Conservation (phyloP, 768 basidiomycete genomes). For the Mycena crocata region DNA sequence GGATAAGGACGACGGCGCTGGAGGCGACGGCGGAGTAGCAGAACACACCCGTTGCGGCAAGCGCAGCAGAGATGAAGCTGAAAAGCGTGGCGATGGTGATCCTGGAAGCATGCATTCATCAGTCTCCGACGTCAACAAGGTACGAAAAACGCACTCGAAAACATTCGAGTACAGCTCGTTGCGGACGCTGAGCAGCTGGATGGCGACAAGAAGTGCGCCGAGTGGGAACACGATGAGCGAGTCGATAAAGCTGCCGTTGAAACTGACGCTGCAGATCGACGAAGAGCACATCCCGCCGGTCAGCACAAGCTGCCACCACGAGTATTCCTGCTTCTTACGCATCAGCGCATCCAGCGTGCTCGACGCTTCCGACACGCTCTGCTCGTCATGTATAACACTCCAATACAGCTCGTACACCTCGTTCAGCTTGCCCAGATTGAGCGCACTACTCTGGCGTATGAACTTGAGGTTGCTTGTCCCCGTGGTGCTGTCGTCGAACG, state of each 20-base stretch:
- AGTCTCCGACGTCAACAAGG: not conserved
- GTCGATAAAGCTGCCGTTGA: slow-evolving; percentile 84
- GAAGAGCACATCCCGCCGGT: slow-evolving; percentile 84
- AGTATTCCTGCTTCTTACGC: slow-evolving; percentile 72
- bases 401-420: slow-evolving; percentile 80
- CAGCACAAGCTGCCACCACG: slow-evolving; percentile 68
- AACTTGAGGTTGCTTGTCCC: slow-evolving; percentile 87
- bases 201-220: slow-evolving; percentile 76
- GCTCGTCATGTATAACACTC: slow-evolving; percentile 85
- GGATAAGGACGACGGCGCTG: slow-evolving; percentile 81
- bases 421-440: slow-evolving; percentile 83
- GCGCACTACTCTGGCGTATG: slow-evolving; percentile 74
- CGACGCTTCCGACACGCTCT: slow-evolving; percentile 80
- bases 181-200: slow-evolving; percentile 77
- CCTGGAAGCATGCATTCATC: slow-evolving; percentile 47
- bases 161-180: slow-evolving; percentile 86
- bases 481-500: slow-evolving; percentile 84
- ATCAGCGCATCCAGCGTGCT: slow-evolving; percentile 78
- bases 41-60: slow-evolving; percentile 74
- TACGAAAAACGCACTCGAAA: slow-evolving; percentile 65
- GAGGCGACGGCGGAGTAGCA: slow-evolving; percentile 88
- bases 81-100: slow-evolving; percentile 84
- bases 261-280: slow-evolving; percentile 78
- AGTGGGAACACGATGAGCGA: slow-evolving; percentile 78
- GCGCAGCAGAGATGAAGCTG: slow-evolving; percentile 82